phyloP scores from a whole-genome alignment of 1,284 basidiomycete genomes.

The Sphagnurus paluster region DNA sequence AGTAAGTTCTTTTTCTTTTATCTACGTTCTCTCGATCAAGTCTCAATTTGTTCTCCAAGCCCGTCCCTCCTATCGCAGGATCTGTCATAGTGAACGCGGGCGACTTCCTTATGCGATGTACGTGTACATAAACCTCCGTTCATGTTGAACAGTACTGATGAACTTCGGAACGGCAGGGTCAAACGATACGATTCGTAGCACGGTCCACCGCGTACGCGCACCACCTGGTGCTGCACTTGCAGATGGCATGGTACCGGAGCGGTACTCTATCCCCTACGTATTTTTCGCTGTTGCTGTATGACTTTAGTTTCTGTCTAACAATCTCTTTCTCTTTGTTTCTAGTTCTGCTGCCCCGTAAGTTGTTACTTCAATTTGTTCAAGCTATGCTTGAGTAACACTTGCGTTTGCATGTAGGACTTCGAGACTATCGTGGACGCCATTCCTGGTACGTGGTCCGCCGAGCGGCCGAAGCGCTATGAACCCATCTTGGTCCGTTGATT shows the following conservation, averaged over 20 bases:
- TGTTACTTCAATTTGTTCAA: too few species aligned
- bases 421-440: constrained; percentile 46
- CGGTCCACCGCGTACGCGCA: constrained; percentile 57
- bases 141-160: background rate
- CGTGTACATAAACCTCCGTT: constrained; percentile 1
- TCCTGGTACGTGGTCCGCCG: constrained; percentile 49
- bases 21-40: too few species aligned
- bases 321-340: background rate
- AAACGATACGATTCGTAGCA: constrained; percentile 60
- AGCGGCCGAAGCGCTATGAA: constrained; percentile 29
- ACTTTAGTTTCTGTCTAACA: background rate
- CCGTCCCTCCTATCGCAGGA: constrained; percentile 48
- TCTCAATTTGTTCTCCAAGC: constrained; percentile 25
- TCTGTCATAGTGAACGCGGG: constrained; percentile 63
- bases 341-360: constrained; percentile 46
- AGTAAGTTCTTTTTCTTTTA: constrained; percentile 24
- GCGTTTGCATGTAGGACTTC: constrained; percentile 32
- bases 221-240: constrained; percentile 31
- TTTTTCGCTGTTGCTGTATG: constrained; percentile 19
- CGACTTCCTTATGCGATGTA: constrained; percentile 59
- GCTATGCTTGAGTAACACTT: constrained; percentile 12
- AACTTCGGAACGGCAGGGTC: constrained; percentile 42
- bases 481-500: constrained; percentile 31
- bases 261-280: constrained; percentile 62
- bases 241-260: constrained; percentile 41